Conservation (phyloP, 345 rosid genomes). For the Jatropha curcas region DNA sequence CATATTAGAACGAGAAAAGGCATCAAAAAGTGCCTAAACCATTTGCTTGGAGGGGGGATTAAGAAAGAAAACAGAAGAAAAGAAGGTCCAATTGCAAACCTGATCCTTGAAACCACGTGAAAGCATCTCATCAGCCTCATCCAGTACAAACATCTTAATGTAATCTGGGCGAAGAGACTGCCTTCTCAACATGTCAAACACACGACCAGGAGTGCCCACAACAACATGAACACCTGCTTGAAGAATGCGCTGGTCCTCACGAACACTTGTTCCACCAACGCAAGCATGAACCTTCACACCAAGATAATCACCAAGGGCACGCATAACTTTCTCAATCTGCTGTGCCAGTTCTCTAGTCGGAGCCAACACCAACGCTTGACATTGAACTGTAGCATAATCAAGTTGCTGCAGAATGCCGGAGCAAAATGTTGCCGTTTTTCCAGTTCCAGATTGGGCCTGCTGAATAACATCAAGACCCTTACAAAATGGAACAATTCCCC, state of each 20-base stretch:
- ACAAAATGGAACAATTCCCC: slow-evolving; percentile 91
- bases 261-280: slow-evolving; percentile 95
- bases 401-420: slow-evolving; percentile 92
- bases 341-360: slow-evolving; percentile 95
- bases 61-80: background rate
- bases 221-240: slow-evolving; percentile 95
- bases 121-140: slow-evolving; percentile 98
- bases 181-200: slow-evolving; percentile 88
- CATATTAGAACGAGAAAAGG: background rate
- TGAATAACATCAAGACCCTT: slow-evolving; percentile 95
- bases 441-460: slow-evolving; percentile 96
- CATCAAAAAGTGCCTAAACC: background rate
- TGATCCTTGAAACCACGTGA: slow-evolving; percentile 96
- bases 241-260: slow-evolving; percentile 89
- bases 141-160: slow-evolving; percentile 85
- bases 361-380: slow-evolving; percentile 87
- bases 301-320: slow-evolving; percentile 88
- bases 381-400: slow-evolving; percentile 59
- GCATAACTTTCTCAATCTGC: slow-evolving; percentile 96
- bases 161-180: slow-evolving; percentile 80
- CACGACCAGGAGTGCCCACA: slow-evolving; percentile 97
- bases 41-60: too few relatives aligned
- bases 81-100: slow-evolving; percentile 35
- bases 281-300: slow-evolving; percentile 95
- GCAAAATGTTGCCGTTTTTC: slow-evolving; percentile 93